Conservation (phyloP, 2,329 filamentous ascomycete genomes). For the Stagonosporopsis cucurbitacearum region DNA sequence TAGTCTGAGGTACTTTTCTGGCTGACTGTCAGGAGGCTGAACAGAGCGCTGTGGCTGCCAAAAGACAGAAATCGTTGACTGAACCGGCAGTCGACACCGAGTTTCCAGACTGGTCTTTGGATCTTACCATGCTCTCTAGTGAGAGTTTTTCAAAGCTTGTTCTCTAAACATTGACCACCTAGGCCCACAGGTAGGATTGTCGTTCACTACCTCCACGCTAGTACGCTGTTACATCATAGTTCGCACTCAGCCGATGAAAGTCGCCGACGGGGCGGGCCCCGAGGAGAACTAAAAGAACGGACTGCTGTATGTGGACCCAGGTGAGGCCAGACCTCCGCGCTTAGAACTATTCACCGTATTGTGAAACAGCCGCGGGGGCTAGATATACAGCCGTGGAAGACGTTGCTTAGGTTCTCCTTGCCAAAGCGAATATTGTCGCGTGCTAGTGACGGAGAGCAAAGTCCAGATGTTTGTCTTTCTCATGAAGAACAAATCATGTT, state of each 20-base stretch:
- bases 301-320: too few relatives aligned
- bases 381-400: background rate
- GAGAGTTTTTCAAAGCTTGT: background rate
- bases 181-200: too few relatives aligned
- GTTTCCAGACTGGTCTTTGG: background rate
- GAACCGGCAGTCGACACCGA: background rate
- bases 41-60: background rate
- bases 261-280: constrained; percentile 5
- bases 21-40: too few relatives aligned
- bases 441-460: background rate
- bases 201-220: background rate
- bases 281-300: constrained; percentile 1
- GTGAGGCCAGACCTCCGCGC: background rate
- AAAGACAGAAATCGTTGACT: background rate
- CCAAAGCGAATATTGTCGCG: background rate
- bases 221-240: constrained; percentile 8
- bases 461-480: background rate
- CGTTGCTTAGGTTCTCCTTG: background rate
- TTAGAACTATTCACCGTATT: background rate
- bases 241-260: background rate
- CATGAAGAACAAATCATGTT: background rate
- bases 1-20: background rate
- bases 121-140: background rate
- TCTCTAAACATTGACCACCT: background rate
- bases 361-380: background rate